Percentiles rank a stretch among this genome's conserved stretches.
Conservation (phyloP, 257 asterid genomes). For the Datura wrightii region DNA sequence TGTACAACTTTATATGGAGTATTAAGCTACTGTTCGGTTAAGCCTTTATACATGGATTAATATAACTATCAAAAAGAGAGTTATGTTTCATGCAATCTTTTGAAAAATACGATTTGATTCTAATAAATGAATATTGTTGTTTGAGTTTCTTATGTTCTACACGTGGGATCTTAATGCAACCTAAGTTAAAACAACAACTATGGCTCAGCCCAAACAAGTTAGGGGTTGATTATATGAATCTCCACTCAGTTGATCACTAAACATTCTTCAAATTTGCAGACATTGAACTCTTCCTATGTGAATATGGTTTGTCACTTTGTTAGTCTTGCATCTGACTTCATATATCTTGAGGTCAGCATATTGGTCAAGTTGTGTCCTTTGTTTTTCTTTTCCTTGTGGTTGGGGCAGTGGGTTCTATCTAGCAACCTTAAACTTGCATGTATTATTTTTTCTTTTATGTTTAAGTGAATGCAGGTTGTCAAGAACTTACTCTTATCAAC, state of each 20-base stretch:
- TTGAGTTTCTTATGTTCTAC: slow-evolving; percentile 22
- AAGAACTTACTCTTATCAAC: neutral
- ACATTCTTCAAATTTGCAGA: neutral
- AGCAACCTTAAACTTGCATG: neutral
- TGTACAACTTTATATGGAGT: slow-evolving; percentile 18
- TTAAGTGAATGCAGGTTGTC: neutral
- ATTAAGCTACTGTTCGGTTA: neutral
- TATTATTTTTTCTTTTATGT: neutral
- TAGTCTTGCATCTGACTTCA: no score
- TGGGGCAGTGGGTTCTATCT: no score
- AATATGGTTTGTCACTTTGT: neutral
- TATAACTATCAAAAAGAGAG: neutral
- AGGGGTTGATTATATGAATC: neutral
- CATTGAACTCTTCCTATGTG: neutral
- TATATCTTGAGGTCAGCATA: no score
- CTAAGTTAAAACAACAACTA: neutral
- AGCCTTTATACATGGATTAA: neutral
- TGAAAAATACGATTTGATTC: neutral
- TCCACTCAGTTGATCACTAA: neutral
- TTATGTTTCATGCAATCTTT: neutral
- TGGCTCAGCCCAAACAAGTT: neutral
- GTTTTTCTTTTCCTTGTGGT: neutral
- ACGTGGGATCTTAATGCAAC: neutral
- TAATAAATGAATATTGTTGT: neutral
- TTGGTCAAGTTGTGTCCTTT: neutral